Evolutionary conservation across 192 early-diverging fungal species (phyloP).

Genomic region (Funneliformis geosporum): DNA sequence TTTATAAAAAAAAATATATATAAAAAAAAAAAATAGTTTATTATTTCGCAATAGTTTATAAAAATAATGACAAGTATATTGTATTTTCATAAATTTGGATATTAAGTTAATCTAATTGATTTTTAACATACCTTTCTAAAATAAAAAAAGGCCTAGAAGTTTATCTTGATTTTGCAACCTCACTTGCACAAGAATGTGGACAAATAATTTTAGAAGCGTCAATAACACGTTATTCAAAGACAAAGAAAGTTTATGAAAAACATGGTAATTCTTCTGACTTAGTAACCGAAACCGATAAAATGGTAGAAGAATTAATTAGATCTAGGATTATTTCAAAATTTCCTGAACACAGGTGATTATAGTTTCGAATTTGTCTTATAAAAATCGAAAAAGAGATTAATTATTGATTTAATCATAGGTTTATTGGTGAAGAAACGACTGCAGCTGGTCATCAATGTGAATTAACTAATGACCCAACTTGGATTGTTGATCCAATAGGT

Average conservation of each 20-base stretch:
- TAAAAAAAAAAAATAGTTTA: too few relatives aligned
- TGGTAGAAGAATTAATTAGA: constrained; percentile 67
- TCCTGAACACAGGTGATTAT: constrained; percentile 63
- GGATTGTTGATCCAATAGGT: constrained; percentile 90
- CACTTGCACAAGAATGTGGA: constrained; percentile 59
- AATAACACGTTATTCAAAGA: constrained; percentile 45
- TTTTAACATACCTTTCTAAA: too few relatives aligned
- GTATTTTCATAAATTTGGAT: too few relatives aligned
- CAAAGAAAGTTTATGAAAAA: constrained; percentile 52
- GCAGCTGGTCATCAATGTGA: constrained; percentile 55
- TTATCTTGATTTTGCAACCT: constrained; percentile 51
- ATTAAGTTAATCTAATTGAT: background rate
- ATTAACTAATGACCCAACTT: constrained; percentile 75
- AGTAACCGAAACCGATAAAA: constrained; percentile 85
- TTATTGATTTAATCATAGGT: constrained; percentile 32
- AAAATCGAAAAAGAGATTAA: background rate
- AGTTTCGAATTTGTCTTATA: background rate
- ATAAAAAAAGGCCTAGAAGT: constrained; percentile 32
- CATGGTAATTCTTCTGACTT: constrained; percentile 71
- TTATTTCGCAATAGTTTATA: too few relatives aligned
- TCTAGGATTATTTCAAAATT: constrained; percentile 61
- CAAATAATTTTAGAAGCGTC: constrained; percentile 60
- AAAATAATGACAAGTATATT: too few relatives aligned
- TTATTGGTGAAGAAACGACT: constrained; percentile 89
- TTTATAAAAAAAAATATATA: too few relatives aligned